Percentiles rank a stretch among this genome's conserved stretches.
Evolutionary conservation across 1,139 yeast genomes (phyloP).

Genomic region (Saccharomycopsis hybrid): DNA sequence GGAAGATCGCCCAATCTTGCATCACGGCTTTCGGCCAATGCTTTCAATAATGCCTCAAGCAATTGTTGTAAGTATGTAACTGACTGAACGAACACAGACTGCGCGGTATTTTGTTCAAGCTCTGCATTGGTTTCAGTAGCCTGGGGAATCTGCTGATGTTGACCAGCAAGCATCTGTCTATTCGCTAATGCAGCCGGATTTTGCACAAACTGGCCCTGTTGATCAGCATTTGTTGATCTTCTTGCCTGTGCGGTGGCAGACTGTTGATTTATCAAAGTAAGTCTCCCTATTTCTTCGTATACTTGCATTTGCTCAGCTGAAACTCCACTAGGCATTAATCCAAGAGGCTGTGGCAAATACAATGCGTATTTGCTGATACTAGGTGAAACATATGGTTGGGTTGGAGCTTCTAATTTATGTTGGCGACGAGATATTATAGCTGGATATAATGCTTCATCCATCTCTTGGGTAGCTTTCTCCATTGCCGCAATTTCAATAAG

Average conservation of each 20-base stretch:
- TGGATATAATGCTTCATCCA: conserved; percentile 73
- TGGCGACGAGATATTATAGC: conserved; percentile 62
- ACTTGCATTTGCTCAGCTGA: conserved; percentile 66
- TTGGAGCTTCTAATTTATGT: conserved; percentile 51
- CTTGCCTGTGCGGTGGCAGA: conserved; percentile 14
- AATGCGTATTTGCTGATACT: conserved; percentile 64
- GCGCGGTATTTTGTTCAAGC: conserved; percentile 21
- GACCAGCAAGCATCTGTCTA: background rate
- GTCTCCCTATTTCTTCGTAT: conserved; percentile 48
- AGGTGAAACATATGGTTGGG: conserved; percentile 61
- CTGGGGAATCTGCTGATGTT: conserved; percentile 21
- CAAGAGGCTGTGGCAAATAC: conserved; percentile 82
- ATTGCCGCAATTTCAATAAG: conserved; percentile 83
- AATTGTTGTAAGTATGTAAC: conserved; percentile 29
- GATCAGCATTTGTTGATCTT: conserved; percentile 20
- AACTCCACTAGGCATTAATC: conserved; percentile 71
- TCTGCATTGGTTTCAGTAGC: background rate
- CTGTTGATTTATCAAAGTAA: conserved; percentile 22
- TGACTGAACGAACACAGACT: conserved; percentile 30
- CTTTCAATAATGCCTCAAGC: conserved; percentile 38
- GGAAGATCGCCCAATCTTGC: conserved; percentile 48
- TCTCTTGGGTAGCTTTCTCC: conserved; percentile 75
- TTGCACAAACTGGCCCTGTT: conserved; percentile 14
- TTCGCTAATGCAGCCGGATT: background rate
- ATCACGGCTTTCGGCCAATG: conserved; percentile 28